Percentiles rank a stretch among this genome's conserved stretches.
These are phyloP conservation scores for Thalia dealbata DNA, from an alignment of 176 grass and related monocot genomes.

Conservation along the genomic window DNA sequence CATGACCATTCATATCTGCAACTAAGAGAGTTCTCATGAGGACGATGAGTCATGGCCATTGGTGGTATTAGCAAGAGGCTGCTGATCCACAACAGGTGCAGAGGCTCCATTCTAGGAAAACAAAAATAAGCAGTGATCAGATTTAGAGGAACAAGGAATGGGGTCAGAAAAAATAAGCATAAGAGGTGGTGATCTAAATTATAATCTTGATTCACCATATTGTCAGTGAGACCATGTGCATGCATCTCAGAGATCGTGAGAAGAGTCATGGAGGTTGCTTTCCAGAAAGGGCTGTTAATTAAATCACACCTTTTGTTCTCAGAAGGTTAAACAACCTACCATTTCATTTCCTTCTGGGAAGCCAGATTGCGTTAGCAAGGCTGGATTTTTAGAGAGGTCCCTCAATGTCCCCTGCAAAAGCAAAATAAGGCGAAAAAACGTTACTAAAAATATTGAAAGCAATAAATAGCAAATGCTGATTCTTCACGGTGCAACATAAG, in stretches of 20 bases:
- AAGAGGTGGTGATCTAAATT: neutral
- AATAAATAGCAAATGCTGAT: neutral
- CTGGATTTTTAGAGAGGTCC: slow-evolving; percentile 67
- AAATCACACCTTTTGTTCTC: slow-evolving; percentile 6
- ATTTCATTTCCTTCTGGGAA: slow-evolving; percentile 36
- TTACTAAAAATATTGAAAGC: neutral
- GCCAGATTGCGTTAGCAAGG: slow-evolving; percentile 30
- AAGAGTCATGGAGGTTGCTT: neutral
- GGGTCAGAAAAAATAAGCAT: neutral
- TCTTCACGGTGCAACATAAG: neutral
- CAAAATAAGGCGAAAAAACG: slow-evolving; percentile 1
- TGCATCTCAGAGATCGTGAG: slow-evolving; percentile 3
- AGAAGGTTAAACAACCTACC: slow-evolving; percentile 43
- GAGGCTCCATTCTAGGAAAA: slow-evolving; percentile 30
- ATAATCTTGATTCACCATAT: neutral
- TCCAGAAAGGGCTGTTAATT: neutral
- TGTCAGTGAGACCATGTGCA: slow-evolving; percentile 7
- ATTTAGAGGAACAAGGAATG: neutral
- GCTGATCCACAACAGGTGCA: slow-evolving; percentile 22
- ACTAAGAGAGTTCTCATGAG: slow-evolving; percentile 13
- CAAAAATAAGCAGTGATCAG: neutral
- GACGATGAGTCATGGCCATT: slow-evolving; percentile 32
- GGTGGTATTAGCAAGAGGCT: slow-evolving; percentile 4
- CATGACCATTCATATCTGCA: neutral
- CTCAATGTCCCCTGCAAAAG: slow-evolving; percentile 63